Evolutionary conservation across 306 rosid species (phyloP), one percentile per base, ranked within the genome.

Genomic region (Vicia villosa): DNA sequence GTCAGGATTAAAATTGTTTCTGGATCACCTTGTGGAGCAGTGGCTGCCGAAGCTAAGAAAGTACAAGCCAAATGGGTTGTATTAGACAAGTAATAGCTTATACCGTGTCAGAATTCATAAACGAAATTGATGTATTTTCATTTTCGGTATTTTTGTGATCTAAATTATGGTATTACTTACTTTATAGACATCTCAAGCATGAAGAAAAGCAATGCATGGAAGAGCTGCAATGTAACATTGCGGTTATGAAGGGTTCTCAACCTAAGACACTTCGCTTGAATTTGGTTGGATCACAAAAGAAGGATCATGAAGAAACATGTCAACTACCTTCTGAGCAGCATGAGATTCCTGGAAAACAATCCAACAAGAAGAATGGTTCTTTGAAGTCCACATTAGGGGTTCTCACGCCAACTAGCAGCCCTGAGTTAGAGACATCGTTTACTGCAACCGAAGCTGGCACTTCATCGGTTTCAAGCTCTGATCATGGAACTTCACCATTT

Each of bases 181-280:
- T 66, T 46, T 76, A 34, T 91, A 95, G 99, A 67, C 92, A 89
- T 56, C 99, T 95, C 68, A 95, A 84, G 80, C 86, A 86, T 17
- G 99, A 95, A 79, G 99, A 89, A 83, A 91, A 95, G 57, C 82
- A 77, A 37, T 95, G 99, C 84, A 86, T 91, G 91, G 97, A 89
- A 72, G 97, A 87, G 76, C 85, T 95, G 68, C 99, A 95, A 59
- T 91, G 99, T 83, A 95, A 91, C 78, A 95, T 95, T 58, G 99
- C 86, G 71, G 92, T 86, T 62, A 91, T 95, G 99, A 95, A 95
- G 73, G 92, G 81, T 51, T 84, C 97, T 47, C 92, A 89, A 67
- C 88, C 99, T 2, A 95, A 95, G 80, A 95, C 87, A 63, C 97
- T 95, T 68, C 97, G 96, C 64, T 79, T 95, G 79, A 95, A 91